phyloP scores from a whole-genome alignment of 2,329 filamentous ascomycete genomes.

The Aspergillus glaucus region DNA sequence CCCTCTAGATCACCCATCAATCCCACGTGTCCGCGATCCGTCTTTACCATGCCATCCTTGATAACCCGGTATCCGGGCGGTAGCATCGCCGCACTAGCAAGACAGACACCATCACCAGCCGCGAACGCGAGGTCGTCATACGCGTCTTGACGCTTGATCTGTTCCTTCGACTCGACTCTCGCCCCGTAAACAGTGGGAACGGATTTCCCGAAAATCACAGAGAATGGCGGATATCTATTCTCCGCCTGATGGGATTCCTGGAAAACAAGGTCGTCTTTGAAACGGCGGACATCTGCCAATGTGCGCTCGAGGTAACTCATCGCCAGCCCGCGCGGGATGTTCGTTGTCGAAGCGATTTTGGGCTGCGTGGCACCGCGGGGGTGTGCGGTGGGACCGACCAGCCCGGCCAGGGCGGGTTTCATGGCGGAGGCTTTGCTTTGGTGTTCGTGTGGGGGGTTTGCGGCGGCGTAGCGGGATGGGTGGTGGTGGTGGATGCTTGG shows the following conservation, averaged over 20 bases:
- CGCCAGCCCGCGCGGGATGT: slow-evolving; percentile 50
- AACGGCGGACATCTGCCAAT: slow-evolving; percentile 62
- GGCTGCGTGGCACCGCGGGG: slow-evolving; percentile 17
- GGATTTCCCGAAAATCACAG: slow-evolving; percentile 79
- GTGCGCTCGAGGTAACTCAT: slow-evolving; percentile 68
- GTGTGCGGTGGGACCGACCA: slow-evolving; percentile 20
- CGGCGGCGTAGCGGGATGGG: slow-evolving; percentile 9
- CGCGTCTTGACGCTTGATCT: slow-evolving; percentile 67
- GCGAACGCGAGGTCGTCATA: slow-evolving; percentile 86
- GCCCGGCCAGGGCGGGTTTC: slow-evolving; percentile 25
- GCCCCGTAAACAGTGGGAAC: slow-evolving; percentile 81
- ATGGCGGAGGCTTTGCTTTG: slow-evolving; percentile 13
- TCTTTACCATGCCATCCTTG: slow-evolving; percentile 67
- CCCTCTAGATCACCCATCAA: slow-evolving; percentile 78
- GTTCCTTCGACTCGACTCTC: slow-evolving; percentile 64
- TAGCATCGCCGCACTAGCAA: slow-evolving; percentile 79
- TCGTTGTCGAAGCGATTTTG: slow-evolving; percentile 29
- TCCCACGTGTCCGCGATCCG: slow-evolving; percentile 80
- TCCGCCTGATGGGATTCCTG: slow-evolving; percentile 50
- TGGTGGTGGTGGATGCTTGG: slow-evolving; percentile 3
- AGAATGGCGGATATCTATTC: slow-evolving; percentile 77
- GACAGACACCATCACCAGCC: slow-evolving; percentile 80
- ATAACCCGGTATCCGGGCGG: slow-evolving; percentile 72
- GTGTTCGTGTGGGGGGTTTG: slow-evolving; percentile 2
- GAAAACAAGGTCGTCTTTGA: slow-evolving; percentile 69